Conservation (phyloP, 2,329 filamentous ascomycete species). For the Botryotinia narcissicola region DNA sequence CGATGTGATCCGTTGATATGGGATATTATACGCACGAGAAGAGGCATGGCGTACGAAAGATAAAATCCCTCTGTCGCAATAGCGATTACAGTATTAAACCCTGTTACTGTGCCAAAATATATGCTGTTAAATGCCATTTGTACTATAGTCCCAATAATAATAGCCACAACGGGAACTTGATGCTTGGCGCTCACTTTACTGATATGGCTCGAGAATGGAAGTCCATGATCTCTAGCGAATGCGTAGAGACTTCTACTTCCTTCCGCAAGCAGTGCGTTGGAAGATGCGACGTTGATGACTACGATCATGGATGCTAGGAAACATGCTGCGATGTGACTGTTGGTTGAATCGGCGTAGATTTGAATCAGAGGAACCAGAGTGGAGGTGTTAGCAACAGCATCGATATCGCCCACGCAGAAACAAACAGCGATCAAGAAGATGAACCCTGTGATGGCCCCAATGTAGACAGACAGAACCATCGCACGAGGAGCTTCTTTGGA, state of each 20-base stretch:
- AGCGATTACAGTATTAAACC: conserved; percentile 55
- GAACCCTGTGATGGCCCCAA: conserved; percentile 49
- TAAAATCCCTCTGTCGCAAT: conserved; percentile 59
- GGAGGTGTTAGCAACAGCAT: conserved; percentile 41
- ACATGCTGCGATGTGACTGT: conserved; percentile 46
- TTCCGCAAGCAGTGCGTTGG: conserved; percentile 41
- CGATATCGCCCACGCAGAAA: conserved; percentile 52
- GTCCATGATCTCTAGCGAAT: conserved; percentile 51
- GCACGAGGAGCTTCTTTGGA: conserved; percentile 50
- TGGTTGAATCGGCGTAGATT: conserved; percentile 49
- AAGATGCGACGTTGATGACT: conserved; percentile 42
- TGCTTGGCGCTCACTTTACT: conserved; percentile 47
- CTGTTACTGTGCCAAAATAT: conserved; percentile 53
- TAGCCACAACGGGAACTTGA: conserved; percentile 49
- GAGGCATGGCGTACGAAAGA: conserved; percentile 55
- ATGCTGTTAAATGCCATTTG: conserved; percentile 55
- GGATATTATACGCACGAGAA: conserved; percentile 50
- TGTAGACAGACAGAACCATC: conserved; percentile 47
- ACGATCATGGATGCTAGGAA: conserved; percentile 48
- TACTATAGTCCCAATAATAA: conserved; percentile 47
- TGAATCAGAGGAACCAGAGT: conserved; percentile 51
- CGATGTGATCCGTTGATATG: conserved; percentile 44
- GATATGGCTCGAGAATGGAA: conserved; percentile 50
- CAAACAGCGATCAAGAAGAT: conserved; percentile 49
- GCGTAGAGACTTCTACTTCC: conserved; percentile 44